phyloP scores from a whole-genome alignment of 73 alveolate species.

The Blepharisma japonicum region DNA sequence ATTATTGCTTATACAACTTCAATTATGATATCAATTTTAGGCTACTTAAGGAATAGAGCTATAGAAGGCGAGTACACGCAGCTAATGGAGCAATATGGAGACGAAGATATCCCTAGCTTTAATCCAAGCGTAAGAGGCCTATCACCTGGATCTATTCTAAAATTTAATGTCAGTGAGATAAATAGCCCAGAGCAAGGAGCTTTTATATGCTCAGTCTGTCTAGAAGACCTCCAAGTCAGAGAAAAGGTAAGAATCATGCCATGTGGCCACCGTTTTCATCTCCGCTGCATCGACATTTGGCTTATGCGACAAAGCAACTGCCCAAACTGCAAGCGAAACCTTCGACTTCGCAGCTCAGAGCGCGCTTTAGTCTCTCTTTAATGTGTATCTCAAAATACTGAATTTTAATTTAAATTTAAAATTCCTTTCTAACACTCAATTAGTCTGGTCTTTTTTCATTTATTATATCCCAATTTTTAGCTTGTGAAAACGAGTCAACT shows the following conservation, averaged over 20 bases:
- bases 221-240: conserved; percentile 37
- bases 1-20: too few species aligned
- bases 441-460: conserved; percentile 66
- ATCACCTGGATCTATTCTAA: background rate
- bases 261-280: conserved; percentile 47
- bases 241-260: conserved; percentile 45
- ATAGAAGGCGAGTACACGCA: background rate
- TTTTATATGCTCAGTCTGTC: conserved; percentile 44
- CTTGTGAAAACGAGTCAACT: conserved; percentile 52
- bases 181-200: conserved; percentile 4
- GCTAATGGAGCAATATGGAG: conserved; percentile 3
- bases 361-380: too few species aligned
- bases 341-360: too few species aligned
- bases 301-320: conserved; percentile 40
- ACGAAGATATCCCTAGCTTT: background rate
- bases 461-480: conserved; percentile 52
- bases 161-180: background rate
- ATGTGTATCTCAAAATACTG: too few species aligned
- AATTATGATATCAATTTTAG: background rate
- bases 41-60: background rate
- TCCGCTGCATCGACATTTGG: conserved; percentile 48
- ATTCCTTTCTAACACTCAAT: background rate
- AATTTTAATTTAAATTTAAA: too few species aligned
- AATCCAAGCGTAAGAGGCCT: background rate
- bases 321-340: conserved; percentile 38